A percentile compares a stretch with the other conserved stretches of the same genome.
These are phyloP conservation scores for Aeminium ludgeri DNA, from an alignment of 495 filamentous ascomycete genomes.

Conservation along the genomic window DNA sequence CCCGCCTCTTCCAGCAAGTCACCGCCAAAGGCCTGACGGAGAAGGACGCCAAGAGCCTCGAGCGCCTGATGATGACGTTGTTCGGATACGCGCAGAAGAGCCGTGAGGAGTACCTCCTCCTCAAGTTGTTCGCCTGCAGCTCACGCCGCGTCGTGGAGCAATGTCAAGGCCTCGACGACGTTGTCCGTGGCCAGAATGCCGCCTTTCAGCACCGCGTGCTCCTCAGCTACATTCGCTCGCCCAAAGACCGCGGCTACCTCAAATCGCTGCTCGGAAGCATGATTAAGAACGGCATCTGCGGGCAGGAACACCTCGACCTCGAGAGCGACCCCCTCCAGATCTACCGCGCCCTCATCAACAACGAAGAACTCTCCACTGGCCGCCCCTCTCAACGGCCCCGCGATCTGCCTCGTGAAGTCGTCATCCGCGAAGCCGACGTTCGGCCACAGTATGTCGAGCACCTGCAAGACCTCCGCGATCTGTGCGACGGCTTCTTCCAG, in stretches of 20 bases:
- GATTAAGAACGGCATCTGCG: conserved; percentile 75
- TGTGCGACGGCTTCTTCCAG: conserved; percentile 73
- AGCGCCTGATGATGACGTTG: conserved; percentile 87
- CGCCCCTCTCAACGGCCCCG: conserved; percentile 59
- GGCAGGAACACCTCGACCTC: conserved; percentile 75
- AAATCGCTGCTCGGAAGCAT: conserved; percentile 66
- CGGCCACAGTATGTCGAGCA: conserved; percentile 83
- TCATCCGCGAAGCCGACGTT: conserved; percentile 85
- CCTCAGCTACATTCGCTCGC: conserved; percentile 74
- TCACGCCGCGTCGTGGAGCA: conserved; percentile 75
- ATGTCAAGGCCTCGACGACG: conserved; percentile 60
- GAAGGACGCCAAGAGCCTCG: conserved; percentile 79
- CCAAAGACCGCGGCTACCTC: conserved; percentile 81
- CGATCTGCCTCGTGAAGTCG: conserved; percentile 74
- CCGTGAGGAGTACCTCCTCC: conserved; percentile 88
- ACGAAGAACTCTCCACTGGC: conserved; percentile 88
- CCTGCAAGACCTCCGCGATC: conserved; percentile 80
- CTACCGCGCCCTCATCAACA: conserved; percentile 83
- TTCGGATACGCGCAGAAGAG: conserved; percentile 96
- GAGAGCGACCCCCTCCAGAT: conserved; percentile 98
- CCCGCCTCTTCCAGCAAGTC: conserved; percentile 66
- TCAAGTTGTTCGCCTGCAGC: conserved; percentile 71
- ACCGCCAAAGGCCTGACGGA: conserved; percentile 75
- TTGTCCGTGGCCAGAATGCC: conserved; percentile 53
- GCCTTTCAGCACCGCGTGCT: conserved; percentile 88